Percentiles rank a stretch among this genome's conserved stretches.
Evolutionary conservation across 2,329 filamentous ascomycete genomes (phyloP).

Genomic region (Colletotrichum tofieldiae): DNA sequence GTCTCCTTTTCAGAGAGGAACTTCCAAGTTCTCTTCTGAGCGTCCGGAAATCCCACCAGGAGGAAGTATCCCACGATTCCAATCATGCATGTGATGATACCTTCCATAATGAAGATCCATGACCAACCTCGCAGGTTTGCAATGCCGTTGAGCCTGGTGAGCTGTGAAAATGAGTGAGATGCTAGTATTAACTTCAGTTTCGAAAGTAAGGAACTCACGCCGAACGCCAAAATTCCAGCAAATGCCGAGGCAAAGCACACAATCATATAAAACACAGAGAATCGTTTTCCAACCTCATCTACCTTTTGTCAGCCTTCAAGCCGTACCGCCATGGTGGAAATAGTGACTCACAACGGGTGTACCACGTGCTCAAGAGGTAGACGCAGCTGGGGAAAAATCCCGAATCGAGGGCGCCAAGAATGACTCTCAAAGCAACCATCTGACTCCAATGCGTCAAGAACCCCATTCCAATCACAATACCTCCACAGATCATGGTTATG

Average conservation of each 20-base stretch:
- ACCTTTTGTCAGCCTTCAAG: not conserved
- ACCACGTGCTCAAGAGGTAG: conserved; percentile 77
- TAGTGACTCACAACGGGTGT: conserved; percentile 62
- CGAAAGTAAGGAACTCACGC: conserved; percentile 48
- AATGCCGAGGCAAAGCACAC: conserved; percentile 48
- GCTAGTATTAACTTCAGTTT: conserved; percentile 40
- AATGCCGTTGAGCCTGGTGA: conserved; percentile 66
- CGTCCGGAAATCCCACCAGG: conserved; percentile 85
- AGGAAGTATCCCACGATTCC: conserved; percentile 66
- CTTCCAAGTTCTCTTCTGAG: conserved; percentile 61
- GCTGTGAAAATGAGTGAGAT: not conserved
- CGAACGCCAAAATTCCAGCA: conserved; percentile 46
- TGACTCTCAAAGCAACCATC: conserved; percentile 42
- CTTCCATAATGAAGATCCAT: conserved; percentile 78
- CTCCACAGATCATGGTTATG: conserved; percentile 46
- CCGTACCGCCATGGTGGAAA: conserved; percentile 68
- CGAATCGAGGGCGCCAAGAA: conserved; percentile 45
- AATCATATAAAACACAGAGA: conserved; percentile 48
- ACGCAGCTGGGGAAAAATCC: conserved; percentile 68
- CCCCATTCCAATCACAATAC: conserved; percentile 47
- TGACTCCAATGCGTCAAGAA: conserved; percentile 43
- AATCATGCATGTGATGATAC: conserved; percentile 65
- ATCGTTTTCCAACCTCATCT: conserved; percentile 74
- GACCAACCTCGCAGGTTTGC: conserved; percentile 68
- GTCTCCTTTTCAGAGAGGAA: conserved; percentile 80